These are phyloP conservation scores for Dissophora globulifera DNA, from an alignment of 192 early-diverging fungal species.

Conservation along the genomic window DNA sequence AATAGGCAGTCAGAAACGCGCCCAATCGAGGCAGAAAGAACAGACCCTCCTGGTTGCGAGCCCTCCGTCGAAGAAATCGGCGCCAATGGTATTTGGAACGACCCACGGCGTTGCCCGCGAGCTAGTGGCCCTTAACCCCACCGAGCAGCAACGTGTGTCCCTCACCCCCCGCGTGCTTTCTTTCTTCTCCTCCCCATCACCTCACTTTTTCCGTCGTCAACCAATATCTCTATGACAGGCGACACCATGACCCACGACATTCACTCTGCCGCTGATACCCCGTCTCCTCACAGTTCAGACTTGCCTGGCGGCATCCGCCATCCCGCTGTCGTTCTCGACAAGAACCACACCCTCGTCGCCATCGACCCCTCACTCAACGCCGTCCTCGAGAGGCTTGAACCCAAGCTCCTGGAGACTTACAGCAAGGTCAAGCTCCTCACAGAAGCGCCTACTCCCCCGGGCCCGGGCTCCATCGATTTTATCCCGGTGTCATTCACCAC, in stretches of 20 bases:
- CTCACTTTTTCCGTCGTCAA: not conserved
- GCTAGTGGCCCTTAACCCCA: no score
- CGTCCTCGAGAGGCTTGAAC: not conserved
- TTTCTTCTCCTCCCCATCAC: no score
- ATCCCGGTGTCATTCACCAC: conserved; percentile 17
- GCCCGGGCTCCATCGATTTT: conserved; percentile 1
- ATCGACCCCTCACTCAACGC: conserved; percentile 9
- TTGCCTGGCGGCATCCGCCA: conserved; percentile 15
- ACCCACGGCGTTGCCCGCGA: no score
- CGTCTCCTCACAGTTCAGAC: not conserved
- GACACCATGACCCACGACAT: not conserved
- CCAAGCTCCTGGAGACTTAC: conserved; percentile 7
- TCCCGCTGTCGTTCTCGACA: conserved; percentile 2
- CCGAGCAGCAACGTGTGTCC: no score
- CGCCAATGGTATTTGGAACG: no score
- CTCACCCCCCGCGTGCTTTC: no score
- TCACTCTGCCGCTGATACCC: not conserved
- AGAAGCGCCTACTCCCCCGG: not conserved
- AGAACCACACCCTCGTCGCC: conserved; percentile 7
- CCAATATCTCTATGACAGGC: not conserved
- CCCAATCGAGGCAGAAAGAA: no score
- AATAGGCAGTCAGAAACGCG: no score
- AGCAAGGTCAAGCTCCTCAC: not conserved
- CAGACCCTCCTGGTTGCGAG: no score
- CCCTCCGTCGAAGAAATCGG: no score